phyloP scores from a whole-genome alignment of 2,329 filamentous ascomycete species.

The Aspergillus sp. region DNA sequence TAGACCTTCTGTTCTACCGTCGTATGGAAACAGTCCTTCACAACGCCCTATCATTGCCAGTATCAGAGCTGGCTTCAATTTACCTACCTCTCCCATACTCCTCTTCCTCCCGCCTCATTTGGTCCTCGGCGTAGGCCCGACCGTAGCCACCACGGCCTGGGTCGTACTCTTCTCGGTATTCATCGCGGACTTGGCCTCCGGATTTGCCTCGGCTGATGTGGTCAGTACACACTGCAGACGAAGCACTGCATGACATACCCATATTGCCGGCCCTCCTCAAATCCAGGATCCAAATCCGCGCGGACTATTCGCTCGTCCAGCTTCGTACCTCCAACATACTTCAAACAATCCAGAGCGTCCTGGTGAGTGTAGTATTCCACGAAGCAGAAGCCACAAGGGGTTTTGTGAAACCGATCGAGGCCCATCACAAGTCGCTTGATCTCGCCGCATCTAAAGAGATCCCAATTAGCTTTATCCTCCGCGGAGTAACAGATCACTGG shows the following conservation, averaged over 20 bases:
- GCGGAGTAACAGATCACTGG: background rate
- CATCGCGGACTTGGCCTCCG: conserved; percentile 91
- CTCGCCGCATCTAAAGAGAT: conserved; percentile 60
- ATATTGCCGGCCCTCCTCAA: conserved; percentile 92
- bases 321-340: conserved; percentile 96
- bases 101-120: conserved; percentile 47
- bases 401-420: conserved; percentile 92
- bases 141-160: conserved; percentile 87
- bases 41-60: conserved; percentile 26
- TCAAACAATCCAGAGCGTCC: conserved; percentile 95
- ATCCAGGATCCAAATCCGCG: conserved; percentile 90
- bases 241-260: conserved; percentile 44
- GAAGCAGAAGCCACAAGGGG: conserved; percentile 97
- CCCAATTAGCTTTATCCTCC: background rate
- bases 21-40: conserved; percentile 20
- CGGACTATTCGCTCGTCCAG: conserved; percentile 94
- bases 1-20: conserved; percentile 15
- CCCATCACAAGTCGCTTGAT: conserved; percentile 98
- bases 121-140: conserved; percentile 61
- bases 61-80: conserved; percentile 10
- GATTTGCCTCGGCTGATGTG: conserved; percentile 65
- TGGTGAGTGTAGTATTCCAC: conserved; percentile 98
- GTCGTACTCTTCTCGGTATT: conserved; percentile 95
- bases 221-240: conserved; percentile 1
- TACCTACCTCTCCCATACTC: conserved; percentile 51